Base-by-base conservation (phyloP, 352 stramenopile genomes). In the Pilasporangium apinafurcum region DNA sequence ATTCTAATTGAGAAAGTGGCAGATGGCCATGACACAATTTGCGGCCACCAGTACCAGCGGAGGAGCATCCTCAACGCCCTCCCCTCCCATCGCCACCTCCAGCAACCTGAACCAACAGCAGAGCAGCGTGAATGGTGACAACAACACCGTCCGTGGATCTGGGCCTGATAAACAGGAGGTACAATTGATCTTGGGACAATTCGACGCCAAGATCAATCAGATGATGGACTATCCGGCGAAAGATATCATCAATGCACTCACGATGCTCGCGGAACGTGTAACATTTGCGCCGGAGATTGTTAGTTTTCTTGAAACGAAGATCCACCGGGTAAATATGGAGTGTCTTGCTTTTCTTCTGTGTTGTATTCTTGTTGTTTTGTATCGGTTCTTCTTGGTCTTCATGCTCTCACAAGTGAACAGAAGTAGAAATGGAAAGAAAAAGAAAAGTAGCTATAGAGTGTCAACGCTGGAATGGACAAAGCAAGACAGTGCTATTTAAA, bases 271-370 rank as follows among this genome's bases (percentile, higher is more conserved):
- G 6, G 81, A 90, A 59, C 73, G 74, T 40, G 37, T 71, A 24
- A 51, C 83, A 45, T 87, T 85, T 57, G 80, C 79, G 36, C 65
- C 72, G 36, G 76, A 92, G 60, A 82, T 94, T 59, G 82, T 89
- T 64, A 79, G 68, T 54, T 94, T 94, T 69, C 66, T 94, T 47
- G 80, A 92, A 56, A 91, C 78, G 48, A 94, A 94, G 68, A 87
- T 94, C 62, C 71, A 91, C 53, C 73, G 77, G 69, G 82, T 92
- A 88, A 56, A 12, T 32, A 17, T 30, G 26, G n/a, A n/a, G n/a
- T n/a, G n/a, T n/a, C n/a, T n/a, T n/a, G n/a, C n/a, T n/a, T n/a
- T n/a, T 24, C 50, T 58, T 38, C 50, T n/a, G 13, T 13, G 20
- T 25, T 57, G 14, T 8, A 10, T 45, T 44, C 36, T 7, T 38